Percentiles rank a stretch among this genome's conserved stretches.
phyloP scores from a whole-genome alignment of 2,329 filamentous ascomycete species.

The Aspergillus tanneri region DNA sequence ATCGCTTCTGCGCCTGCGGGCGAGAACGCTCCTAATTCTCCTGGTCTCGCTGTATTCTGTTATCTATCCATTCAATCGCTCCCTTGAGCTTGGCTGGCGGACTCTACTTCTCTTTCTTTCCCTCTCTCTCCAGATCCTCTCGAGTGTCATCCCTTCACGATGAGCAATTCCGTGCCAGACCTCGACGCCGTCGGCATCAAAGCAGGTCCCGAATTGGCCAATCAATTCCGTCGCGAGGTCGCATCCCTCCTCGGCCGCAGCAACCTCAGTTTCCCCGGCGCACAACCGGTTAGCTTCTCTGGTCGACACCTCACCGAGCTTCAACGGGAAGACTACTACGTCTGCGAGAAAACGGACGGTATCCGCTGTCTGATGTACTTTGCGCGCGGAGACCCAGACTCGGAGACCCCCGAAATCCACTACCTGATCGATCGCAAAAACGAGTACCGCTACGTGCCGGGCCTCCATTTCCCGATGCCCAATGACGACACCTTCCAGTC shows the following conservation, averaged over 20 bases:
- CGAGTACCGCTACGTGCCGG: constrained; percentile 84
- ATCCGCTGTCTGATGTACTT: constrained; percentile 94
- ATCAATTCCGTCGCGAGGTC: constrained; percentile 68
- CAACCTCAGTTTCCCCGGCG: constrained; percentile 73
- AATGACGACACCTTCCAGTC: constrained; percentile 57
- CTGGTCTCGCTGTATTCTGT: constrained; percentile 2
- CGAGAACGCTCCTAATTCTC: constrained; percentile 17
- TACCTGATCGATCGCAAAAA: constrained; percentile 98
- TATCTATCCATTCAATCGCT: not conserved
- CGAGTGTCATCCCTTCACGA: constrained; percentile 17
- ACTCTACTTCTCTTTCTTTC: not conserved
- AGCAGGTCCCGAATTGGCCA: constrained; percentile 60
- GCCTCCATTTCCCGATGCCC: constrained; percentile 77
- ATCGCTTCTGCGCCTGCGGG: constrained; percentile 23
- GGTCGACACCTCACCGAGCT: constrained; percentile 80
- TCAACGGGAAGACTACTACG: constrained; percentile 82
- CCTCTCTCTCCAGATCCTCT: constrained; percentile 1
- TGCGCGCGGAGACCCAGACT: constrained; percentile 54
- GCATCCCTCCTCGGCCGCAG: constrained; percentile 70
- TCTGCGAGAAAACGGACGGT: constrained; percentile 97
- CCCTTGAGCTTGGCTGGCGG: constrained; percentile 3
- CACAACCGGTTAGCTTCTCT: constrained; percentile 91
- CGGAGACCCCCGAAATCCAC: constrained; percentile 67
- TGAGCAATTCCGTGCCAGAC: constrained; percentile 43
- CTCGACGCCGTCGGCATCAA: constrained; percentile 57